Evolutionary conservation across 2,329 filamentous ascomycete genomes (phyloP), one percentile per base, ranked within the genome.

Genomic region (Sclerotinia spermophila): DNA sequence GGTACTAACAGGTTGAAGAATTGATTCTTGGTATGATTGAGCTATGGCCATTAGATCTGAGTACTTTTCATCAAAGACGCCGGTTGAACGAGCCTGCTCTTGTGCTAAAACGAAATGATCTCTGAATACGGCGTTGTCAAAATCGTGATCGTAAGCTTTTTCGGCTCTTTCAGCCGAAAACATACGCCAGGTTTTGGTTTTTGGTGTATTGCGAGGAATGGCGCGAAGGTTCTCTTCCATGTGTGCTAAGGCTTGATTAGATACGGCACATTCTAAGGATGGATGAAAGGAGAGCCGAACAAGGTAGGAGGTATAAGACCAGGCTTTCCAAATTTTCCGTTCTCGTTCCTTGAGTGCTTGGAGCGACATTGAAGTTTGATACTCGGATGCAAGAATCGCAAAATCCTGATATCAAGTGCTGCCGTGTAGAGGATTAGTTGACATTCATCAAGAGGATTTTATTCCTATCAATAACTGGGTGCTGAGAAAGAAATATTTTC

Each of bases 241-340:
- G 17, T 74, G 64, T 59, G 69, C 72, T 74, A 66, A 42, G 17
- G 19, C 38, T 40, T 66, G 38, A 45, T 38, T 35, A 56, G 30
- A 38, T 61, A 38, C 56, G 38, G 51, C 56, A 27, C 67, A 17
- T 5, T 27, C 30, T 27, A 30, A 61, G 7, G 40, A 27, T 30
- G 5, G 19, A 61, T 51, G 44, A 19, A 21, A 58, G 33, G 35
- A 8, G 45, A 61, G 61, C 3, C 67, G 15, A 53, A 71, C 72
- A 68, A 19, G 72, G 72, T 33, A 74, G n/a, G 6, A 74, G 70
- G 42, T 71, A 73, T 35, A 74, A 51, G 27, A 74, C 72, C n/a
- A 74, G 69, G 33, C 67, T 73, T 55, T 74, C 72, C 42, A 74
- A 33, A 35, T 70, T 73, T 38, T 73, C 72, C 21, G 55, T 69